These are phyloP conservation scores for Neonectria coccinea DNA, from an alignment of 2,329 filamentous ascomycete genomes.

Conservation along the genomic window DNA sequence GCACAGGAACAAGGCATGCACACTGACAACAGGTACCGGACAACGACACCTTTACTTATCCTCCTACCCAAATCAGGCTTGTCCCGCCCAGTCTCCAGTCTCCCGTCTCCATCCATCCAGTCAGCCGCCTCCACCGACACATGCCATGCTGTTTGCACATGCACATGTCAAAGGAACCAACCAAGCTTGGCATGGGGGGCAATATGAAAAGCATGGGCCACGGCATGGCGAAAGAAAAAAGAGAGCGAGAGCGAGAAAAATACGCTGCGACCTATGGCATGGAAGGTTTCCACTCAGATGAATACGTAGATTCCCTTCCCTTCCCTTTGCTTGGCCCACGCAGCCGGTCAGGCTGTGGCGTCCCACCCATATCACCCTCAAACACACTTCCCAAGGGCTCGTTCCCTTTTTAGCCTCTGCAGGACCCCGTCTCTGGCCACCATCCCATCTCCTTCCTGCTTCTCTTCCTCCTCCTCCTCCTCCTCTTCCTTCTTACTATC, in stretches of 20 bases:
- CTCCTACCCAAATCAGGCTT: background rate
- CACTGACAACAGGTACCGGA: constrained; percentile 8
- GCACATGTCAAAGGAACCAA: constrained; percentile 27
- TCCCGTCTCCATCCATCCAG: background rate
- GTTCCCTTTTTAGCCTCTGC: constrained; percentile 41
- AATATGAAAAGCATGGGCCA: no score
- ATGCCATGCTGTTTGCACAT: constrained; percentile 10
- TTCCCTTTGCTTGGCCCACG: constrained; percentile 11
- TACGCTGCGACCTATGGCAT: background rate
- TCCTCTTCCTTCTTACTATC: constrained; percentile 14
- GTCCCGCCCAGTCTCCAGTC: background rate
- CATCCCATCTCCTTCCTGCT: constrained; percentile 29
- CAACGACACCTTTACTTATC: no score
- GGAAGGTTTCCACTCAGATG: background rate
- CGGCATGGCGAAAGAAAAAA: no score
- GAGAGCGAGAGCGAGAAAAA: no score
- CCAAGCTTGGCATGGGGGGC: background rate
- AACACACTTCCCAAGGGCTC: constrained; percentile 25
- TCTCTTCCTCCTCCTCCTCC: constrained; percentile 31
- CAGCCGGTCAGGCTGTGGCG: constrained; percentile 39
- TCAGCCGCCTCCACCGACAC: background rate
- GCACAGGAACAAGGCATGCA: constrained; percentile 22
- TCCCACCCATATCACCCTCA: constrained; percentile 36
- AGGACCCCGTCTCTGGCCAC: constrained; percentile 36
- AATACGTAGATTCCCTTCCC: constrained; percentile 21